Conservation (phyloP, 2,329 filamentous ascomycete genomes). For the Myriosclerotinia duriaeana region DNA sequence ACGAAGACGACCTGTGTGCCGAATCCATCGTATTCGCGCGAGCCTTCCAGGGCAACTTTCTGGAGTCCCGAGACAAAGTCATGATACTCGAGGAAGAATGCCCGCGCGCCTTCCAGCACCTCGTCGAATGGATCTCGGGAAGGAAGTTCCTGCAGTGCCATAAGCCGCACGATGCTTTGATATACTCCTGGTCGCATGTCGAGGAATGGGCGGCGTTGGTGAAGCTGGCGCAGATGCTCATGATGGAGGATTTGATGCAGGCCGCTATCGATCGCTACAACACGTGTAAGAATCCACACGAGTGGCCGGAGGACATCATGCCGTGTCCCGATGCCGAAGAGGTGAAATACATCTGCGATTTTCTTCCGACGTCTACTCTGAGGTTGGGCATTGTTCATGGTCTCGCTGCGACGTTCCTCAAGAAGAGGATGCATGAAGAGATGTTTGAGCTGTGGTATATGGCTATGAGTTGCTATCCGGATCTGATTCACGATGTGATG, state of each 20-base stretch:
- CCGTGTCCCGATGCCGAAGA: neutral
- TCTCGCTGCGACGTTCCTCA: neutral
- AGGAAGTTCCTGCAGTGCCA: neutral
- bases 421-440: neutral
- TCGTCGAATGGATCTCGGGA: neutral
- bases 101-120: neutral
- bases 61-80: neutral
- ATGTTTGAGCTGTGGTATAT: conserved; percentile 4
- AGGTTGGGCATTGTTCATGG: neutral
- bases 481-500: neutral
- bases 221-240: neutral
- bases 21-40: neutral
- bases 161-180: neutral
- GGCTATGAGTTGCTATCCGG: neutral
- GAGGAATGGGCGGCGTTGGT: neutral
- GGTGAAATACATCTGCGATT: conserved; percentile 7
- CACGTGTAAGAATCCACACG: neutral
- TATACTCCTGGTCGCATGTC: neutral
- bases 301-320: conserved; percentile 1
- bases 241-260: neutral
- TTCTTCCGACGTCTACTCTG: neutral
- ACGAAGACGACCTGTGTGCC: neutral
- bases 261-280: neutral
- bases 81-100: conserved; percentile 6
- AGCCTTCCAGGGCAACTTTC: neutral